Conservation (phyloP, 2,329 filamentous ascomycete genomes). For the Ceratocystis variospora region DNA sequence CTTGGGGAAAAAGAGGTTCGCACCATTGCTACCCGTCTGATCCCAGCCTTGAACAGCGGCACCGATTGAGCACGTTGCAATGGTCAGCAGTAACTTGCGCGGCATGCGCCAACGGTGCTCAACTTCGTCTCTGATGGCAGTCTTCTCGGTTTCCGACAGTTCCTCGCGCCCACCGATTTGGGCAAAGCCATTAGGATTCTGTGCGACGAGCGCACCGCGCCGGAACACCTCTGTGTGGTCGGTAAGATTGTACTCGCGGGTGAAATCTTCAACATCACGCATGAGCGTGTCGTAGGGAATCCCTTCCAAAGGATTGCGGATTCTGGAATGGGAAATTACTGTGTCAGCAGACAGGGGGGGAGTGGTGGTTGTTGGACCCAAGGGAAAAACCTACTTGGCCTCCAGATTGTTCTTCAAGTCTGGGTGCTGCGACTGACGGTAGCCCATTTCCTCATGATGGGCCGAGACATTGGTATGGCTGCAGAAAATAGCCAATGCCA, state of each 20-base stretch:
- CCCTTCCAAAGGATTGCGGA: constrained; percentile 35
- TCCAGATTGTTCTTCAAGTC: constrained; percentile 29
- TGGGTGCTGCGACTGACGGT: not conserved
- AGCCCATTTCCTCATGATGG: constrained; percentile 19
- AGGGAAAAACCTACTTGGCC: constrained; percentile 30
- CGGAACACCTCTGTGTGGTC: constrained; percentile 34
- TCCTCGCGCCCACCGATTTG: constrained; percentile 24
- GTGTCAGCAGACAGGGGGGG: not conserved
- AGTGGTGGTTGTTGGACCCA: not conserved
- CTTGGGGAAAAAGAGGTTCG: constrained; percentile 45
- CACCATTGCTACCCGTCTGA: constrained; percentile 48
- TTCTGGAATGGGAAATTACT: constrained; percentile 24
- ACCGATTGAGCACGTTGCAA: constrained; percentile 41
- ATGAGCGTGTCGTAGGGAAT: constrained; percentile 41
- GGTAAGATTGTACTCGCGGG: constrained; percentile 34
- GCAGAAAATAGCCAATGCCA: not conserved
- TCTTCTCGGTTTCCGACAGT: constrained; percentile 28
- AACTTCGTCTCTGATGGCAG: constrained; percentile 30
- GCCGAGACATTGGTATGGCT: constrained; percentile 8
- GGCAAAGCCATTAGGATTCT: constrained; percentile 21
- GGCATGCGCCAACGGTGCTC: constrained; percentile 47
- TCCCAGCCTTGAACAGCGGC: constrained; percentile 50
- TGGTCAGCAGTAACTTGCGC: constrained; percentile 31
- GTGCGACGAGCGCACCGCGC: constrained; percentile 29
- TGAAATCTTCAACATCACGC: constrained; percentile 38